These are phyloP conservation scores for Phialemonium atrogriseum DNA, from an alignment of 2,329 filamentous ascomycete species.

Conservation along the genomic window DNA sequence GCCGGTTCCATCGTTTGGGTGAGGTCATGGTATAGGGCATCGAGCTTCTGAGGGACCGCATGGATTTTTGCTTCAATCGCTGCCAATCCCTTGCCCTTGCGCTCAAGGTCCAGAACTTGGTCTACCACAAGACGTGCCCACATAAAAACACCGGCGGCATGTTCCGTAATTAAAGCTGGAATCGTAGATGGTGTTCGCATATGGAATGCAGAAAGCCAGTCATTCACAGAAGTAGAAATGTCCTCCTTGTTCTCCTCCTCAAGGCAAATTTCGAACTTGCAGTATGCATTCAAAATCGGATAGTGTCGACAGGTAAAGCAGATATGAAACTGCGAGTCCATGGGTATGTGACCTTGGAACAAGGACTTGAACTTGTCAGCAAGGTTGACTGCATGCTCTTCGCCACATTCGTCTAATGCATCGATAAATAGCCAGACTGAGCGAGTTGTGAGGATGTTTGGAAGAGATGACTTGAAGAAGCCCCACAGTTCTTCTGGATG, in stretches of 20 bases:
- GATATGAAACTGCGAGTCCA: slow-evolving; percentile 13
- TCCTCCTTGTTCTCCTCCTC: slow-evolving; percentile 23
- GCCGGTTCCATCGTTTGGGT: slow-evolving; percentile 9
- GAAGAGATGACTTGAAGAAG: slow-evolving; percentile 10
- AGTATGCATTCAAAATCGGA: slow-evolving; percentile 15
- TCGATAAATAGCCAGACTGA: slow-evolving; percentile 22
- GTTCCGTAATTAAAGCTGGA: slow-evolving; percentile 13
- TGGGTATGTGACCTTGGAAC: slow-evolving; percentile 10
- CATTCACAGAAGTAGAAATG: slow-evolving; percentile 19
- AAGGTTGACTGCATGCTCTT: slow-evolving; percentile 13
- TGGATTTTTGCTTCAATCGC: slow-evolving; percentile 15
- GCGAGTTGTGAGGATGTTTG: slow-evolving; percentile 7
- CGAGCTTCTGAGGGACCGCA: slow-evolving; percentile 13
- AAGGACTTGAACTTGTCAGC: slow-evolving; percentile 13
- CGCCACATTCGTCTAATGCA: slow-evolving; percentile 25
- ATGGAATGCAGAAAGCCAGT: slow-evolving; percentile 8
- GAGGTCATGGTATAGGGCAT: slow-evolving; percentile 17
- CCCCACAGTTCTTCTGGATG: slow-evolving; percentile 9
- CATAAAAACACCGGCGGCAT: slow-evolving; percentile 24
- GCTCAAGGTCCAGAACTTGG: slow-evolving; percentile 9
- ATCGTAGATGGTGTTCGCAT: slow-evolving; percentile 4
- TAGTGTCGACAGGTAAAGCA: slow-evolving; percentile 25
- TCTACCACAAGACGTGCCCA: slow-evolving; percentile 24
- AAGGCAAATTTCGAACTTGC: slow-evolving; percentile 15
- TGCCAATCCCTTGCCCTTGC: slow-evolving; percentile 1